Percentiles rank a stretch among this genome's conserved stretches.
These are phyloP conservation scores for Colletotrichum gloeosporioides DNA, from an alignment of 2,329 filamentous ascomycete species.

Conservation along the genomic window DNA sequence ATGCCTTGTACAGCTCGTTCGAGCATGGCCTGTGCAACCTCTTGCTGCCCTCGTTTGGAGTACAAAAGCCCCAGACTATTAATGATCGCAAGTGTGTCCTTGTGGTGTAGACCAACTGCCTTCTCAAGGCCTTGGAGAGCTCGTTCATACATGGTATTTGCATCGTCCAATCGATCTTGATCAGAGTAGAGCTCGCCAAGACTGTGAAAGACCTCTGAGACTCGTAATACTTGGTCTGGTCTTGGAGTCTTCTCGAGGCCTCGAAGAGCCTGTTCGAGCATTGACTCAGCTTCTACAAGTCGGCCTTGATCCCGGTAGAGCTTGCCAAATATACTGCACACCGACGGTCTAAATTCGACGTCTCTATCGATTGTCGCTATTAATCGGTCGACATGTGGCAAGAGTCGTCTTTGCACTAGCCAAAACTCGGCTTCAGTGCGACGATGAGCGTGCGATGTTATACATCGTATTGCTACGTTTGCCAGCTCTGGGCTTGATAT, in stretches of 20 bases:
- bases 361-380: slow-evolving; percentile 26
- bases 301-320: neutral
- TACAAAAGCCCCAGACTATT: neutral
- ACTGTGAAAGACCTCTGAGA: slow-evolving; percentile 12
- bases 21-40: neutral
- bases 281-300: neutral
- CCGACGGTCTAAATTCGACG: slow-evolving; percentile 22
- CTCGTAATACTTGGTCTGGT: slow-evolving; percentile 17
- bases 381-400: slow-evolving; percentile 26
- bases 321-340: neutral
- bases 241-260: slow-evolving; percentile 25
- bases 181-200: slow-evolving; percentile 26
- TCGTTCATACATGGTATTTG: slow-evolving; percentile 33
- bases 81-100: neutral
- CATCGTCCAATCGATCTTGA: slow-evolving; percentile 25
- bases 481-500: neutral
- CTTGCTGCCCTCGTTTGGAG: too few relatives aligned
- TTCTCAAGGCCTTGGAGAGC: slow-evolving; percentile 31
- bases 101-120: slow-evolving; percentile 11
- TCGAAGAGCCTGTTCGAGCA: slow-evolving; percentile 19
- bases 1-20: neutral
- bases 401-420: slow-evolving; percentile 23
- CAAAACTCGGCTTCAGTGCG: slow-evolving; percentile 5
- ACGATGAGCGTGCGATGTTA: slow-evolving; percentile 15
- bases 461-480: slow-evolving; percentile 8